Conservation (phyloP, 495 filamentous ascomycete genomes). For the Daldinia caldariorum region DNA sequence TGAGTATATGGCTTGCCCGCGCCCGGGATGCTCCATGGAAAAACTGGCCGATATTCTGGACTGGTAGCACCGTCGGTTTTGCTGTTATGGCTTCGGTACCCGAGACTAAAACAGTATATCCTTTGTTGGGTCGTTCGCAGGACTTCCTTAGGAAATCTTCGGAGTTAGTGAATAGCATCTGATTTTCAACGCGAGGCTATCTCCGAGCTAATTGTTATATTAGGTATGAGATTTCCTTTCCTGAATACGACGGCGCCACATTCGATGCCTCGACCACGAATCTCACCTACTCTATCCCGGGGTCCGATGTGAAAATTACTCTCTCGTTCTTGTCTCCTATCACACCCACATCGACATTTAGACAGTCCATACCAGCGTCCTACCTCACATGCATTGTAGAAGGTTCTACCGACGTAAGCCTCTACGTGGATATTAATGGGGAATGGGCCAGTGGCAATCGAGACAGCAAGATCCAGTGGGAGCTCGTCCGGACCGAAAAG, state of each 20-base stretch:
- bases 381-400: constrained; percentile 82
- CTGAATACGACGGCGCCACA: constrained; percentile 77
- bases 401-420: constrained; percentile 73
- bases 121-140: constrained; percentile 85
- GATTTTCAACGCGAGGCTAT: background rate
- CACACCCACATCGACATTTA: constrained; percentile 88
- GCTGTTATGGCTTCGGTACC: constrained; percentile 81
- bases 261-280: constrained; percentile 96
- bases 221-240: constrained; percentile 71
- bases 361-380: constrained; percentile 89
- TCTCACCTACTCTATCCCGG: constrained; percentile 78
- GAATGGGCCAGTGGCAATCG: constrained; percentile 86
- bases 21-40: constrained; percentile 87
- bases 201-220: constrained; percentile 8
- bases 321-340: constrained; percentile 93
- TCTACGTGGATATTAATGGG: constrained; percentile 90
- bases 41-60: constrained; percentile 96
- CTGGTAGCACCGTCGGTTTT: constrained; percentile 82
- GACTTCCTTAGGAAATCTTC: constrained; percentile 69
- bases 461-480: constrained; percentile 75
- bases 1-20: constrained; percentile 85
- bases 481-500: constrained; percentile 57
- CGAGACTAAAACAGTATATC: constrained; percentile 76
- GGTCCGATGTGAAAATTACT: constrained; percentile 66
- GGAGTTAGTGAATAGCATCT: constrained; percentile 52